Conservation (phyloP, 1,284 basidiomycete species). For the Vanrija humicola region DNA sequence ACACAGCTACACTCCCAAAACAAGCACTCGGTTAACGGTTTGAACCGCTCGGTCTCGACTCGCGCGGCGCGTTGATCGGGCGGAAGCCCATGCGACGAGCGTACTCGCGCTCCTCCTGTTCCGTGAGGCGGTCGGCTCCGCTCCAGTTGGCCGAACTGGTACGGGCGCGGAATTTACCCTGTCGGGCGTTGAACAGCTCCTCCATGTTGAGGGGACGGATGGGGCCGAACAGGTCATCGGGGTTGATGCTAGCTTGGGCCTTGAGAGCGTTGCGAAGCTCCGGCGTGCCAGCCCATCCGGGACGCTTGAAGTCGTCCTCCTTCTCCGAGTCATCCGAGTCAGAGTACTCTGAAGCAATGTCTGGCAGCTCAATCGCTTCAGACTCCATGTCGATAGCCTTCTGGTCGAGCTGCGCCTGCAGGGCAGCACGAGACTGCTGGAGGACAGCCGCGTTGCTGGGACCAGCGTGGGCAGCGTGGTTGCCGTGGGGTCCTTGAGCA, state of each 20-base stretch:
- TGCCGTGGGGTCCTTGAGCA: background rate
- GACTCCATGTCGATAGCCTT: constrained; percentile 52
- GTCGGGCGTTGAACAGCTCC: constrained; percentile 60
- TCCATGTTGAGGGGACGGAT: constrained; percentile 78
- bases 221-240: constrained; percentile 85
- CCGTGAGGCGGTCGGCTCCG: constrained; percentile 74
- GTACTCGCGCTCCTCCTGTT: constrained; percentile 78
- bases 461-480: background rate
- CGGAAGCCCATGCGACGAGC: constrained; percentile 82
- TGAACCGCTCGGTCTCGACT: background rate
- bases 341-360: constrained; percentile 92
- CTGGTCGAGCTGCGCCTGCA: constrained; percentile 51
- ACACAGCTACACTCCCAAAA: too few relatives aligned
- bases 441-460: constrained; percentile 51
- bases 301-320: constrained; percentile 53
- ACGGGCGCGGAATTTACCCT: constrained; percentile 66
- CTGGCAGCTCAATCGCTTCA: constrained; percentile 77
- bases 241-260: constrained; percentile 76
- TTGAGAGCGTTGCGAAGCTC: constrained; percentile 71
- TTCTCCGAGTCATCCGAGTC: constrained; percentile 87
- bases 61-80: constrained; percentile 18
- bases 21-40: too few relatives aligned
- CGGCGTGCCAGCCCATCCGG: constrained; percentile 89
- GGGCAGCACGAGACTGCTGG: constrained; percentile 42
- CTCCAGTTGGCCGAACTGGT: constrained; percentile 93